phyloP scores from a whole-genome alignment of 2,329 filamentous ascomycete species.

The Ceratocystis colombiana region DNA sequence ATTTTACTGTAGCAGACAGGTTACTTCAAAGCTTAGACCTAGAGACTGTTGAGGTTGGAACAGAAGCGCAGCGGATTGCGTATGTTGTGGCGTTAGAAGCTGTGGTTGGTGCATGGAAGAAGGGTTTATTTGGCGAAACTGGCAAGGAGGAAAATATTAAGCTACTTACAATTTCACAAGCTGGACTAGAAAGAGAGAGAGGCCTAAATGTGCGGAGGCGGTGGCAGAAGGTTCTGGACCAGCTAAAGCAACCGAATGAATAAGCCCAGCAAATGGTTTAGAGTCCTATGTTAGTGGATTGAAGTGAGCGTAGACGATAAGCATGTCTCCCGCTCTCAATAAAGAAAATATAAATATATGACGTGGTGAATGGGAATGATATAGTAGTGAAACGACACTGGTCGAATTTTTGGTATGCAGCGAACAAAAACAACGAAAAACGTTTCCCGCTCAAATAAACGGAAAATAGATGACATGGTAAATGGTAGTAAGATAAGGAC shows the following conservation, averaged over 20 bases:
- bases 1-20: conserved; percentile 29
- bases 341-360: no score
- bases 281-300: no score
- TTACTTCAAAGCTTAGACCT: conserved; percentile 42
- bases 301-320: no score
- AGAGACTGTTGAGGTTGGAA: conserved; percentile 39
- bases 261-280: neutral
- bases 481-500: no score
- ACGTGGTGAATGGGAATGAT: no score
- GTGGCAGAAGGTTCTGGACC: conserved; percentile 34
- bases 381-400: no score
- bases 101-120: conserved; percentile 36
- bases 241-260: conserved; percentile 27
- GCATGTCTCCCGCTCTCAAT: no score
- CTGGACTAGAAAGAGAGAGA: conserved; percentile 36
- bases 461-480: no score
- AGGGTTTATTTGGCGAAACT: conserved; percentile 36
- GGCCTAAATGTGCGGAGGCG: conserved; percentile 40
- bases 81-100: conserved; percentile 39
- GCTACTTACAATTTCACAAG: conserved; percentile 32
- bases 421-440: no score
- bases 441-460: no score
- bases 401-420: no score
- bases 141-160: conserved; percentile 29
- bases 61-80: conserved; percentile 42